phyloP scores from a whole-genome alignment of 768 basidiomycete genomes.

The Sporobolomyces phaffii region DNA sequence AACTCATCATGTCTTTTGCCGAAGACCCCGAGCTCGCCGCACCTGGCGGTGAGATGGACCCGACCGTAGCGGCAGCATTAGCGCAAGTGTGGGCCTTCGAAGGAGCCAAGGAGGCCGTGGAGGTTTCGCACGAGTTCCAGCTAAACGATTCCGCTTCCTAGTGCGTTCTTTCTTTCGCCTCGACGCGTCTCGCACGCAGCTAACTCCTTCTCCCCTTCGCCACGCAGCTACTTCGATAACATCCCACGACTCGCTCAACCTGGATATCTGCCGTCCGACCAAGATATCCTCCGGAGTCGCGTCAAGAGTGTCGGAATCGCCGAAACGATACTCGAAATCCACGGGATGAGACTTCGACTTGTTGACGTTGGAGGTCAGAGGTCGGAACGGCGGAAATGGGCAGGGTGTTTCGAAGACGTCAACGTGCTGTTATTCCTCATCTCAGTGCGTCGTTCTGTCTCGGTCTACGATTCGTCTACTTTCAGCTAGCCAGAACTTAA shows the following conservation, averaged over 20 bases:
- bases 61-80: constrained; percentile 51
- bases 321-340: constrained; percentile 88
- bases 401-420: constrained; percentile 85
- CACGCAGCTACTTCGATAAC: constrained; percentile 71
- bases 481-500: too few relatives aligned
- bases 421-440: constrained; percentile 29
- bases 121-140: constrained; percentile 84
- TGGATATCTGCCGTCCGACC: constrained; percentile 80
- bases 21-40: constrained; percentile 69
- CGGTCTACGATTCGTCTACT: too few relatives aligned
- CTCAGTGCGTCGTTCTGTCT: background rate
- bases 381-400: constrained; percentile 87
- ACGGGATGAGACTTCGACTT: constrained; percentile 75
- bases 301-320: constrained; percentile 97
- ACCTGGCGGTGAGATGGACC: constrained; percentile 64
- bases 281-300: constrained; percentile 80
- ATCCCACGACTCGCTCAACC: constrained; percentile 72
- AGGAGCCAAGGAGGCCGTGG: constrained; percentile 75
- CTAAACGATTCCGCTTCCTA: constrained; percentile 92
- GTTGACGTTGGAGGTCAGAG: constrained; percentile 88
- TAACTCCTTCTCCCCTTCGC: too few relatives aligned
- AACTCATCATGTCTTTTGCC: constrained; percentile 66
- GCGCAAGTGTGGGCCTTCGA: constrained; percentile 69
- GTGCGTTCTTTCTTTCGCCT: constrained; percentile 41
- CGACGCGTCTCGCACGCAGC: background rate